phyloP scores from a whole-genome alignment of 2,329 filamentous ascomycete species.

The Colletotrichum liaoningense region DNA sequence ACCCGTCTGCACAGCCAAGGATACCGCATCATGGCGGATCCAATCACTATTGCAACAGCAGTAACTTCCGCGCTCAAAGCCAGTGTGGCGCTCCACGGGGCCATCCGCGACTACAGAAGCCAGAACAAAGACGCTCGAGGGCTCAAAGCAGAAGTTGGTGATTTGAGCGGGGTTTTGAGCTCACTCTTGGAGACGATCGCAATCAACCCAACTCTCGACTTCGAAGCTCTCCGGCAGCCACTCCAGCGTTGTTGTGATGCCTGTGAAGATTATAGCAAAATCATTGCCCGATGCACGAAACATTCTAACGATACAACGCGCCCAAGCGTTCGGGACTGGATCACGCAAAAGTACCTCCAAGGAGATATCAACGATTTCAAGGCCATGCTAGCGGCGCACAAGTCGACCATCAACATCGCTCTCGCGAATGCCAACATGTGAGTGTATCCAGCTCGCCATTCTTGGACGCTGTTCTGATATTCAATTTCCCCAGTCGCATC shows the following conservation, averaged over 20 bases:
- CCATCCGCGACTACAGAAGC: neutral
- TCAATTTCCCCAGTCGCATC: neutral
- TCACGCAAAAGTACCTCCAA: constrained; percentile 10
- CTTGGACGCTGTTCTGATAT: neutral
- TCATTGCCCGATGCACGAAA: constrained; percentile 4
- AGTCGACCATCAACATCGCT: constrained; percentile 43
- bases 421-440: constrained; percentile 42
- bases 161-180: neutral
- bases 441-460: neutral
- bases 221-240: neutral
- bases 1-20: too few species aligned
- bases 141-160: neutral
- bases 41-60: neutral
- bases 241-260: neutral
- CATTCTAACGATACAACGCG: constrained; percentile 5
- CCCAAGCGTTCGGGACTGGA: constrained; percentile 6
- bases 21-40: constrained; percentile 1
- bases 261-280: constrained; percentile 33
- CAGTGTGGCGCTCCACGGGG: neutral
- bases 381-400: constrained; percentile 39
- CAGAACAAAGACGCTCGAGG: constrained; percentile 4
- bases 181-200: neutral
- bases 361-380: constrained; percentile 39
- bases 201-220: constrained; percentile 5
- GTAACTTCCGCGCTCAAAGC: neutral